Evolutionary conservation across 495 filamentous ascomycete genomes (phyloP), one percentile per base, ranked within the genome.

Genomic region (Opeltia flavorubescens): DNA sequence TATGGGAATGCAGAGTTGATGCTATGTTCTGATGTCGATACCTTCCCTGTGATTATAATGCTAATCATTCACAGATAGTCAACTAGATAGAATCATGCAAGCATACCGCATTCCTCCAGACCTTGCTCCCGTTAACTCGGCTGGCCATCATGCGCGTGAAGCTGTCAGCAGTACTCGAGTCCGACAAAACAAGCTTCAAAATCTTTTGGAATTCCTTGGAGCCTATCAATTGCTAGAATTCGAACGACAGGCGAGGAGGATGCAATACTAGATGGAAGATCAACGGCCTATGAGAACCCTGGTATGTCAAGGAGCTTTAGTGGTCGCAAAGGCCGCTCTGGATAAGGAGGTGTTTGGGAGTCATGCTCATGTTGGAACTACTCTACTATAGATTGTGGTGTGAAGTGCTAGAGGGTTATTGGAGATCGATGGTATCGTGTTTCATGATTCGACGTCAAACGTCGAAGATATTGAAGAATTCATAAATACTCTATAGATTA

Each of bases 1-100:
- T n/a, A n/a, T n/a, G n/a, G n/a, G n/a, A n/a, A n/a, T n/a, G n/a
- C n/a, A n/a, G n/a, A n/a, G n/a, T n/a, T n/a, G n/a, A n/a, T n/a
- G n/a, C n/a, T n/a, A n/a, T n/a, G n/a, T n/a, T n/a, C n/a, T n/a
- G n/a, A n/a, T n/a, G n/a, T n/a, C n/a, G n/a, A n/a, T n/a, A 8
- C 5, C 26, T 18, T 46, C 43, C 8, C 38, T n/a, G n/a, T 41
- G 9, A 9, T 18, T 11, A 8, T 9, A 41, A 41, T 20, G 8
- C 38, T 20, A 8, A 11, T 15, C 5, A 24, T n/a, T 38, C n/a
- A 13, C 31, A 49, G 47, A 49, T 25, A 44, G 35, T 20, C 47
- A 49, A 30, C 47, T 49, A 8, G 47, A 49, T n/a, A 36, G 47
- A 17, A 49, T 49, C 12, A 49, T 49, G 47, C 33, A 49, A 43